phyloP scores from a whole-genome alignment of 768 basidiomycete genomes.

The Gymnopilus junonius region DNA sequence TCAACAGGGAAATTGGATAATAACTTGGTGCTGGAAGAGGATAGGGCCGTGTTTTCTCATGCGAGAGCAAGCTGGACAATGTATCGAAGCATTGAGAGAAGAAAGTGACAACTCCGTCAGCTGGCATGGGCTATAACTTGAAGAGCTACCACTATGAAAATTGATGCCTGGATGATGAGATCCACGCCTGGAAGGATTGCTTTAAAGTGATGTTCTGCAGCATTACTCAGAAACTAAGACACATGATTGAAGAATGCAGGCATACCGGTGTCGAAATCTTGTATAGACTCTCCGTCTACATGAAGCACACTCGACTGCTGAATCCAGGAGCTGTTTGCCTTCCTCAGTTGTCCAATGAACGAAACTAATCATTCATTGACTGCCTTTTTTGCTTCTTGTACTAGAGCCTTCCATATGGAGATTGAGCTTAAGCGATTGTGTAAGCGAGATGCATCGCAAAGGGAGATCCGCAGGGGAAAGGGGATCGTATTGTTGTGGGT shows the following conservation, averaged over 20 bases:
- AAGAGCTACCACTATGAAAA: constrained; percentile 13
- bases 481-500: background rate
- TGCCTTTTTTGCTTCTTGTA: background rate
- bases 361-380: background rate
- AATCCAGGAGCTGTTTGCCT: background rate
- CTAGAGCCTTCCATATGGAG: background rate
- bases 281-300: background rate
- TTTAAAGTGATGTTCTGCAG: constrained; percentile 13
- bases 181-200: constrained; percentile 9
- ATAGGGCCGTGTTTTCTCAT: background rate
- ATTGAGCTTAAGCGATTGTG: background rate
- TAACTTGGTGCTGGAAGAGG: background rate
- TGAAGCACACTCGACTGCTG: background rate
- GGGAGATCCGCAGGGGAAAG: background rate
- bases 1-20: constrained; percentile 1
- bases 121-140: constrained; percentile 8
- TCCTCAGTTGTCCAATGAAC: background rate
- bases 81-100: constrained; percentile 14
- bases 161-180: constrained; percentile 6
- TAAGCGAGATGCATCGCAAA: background rate
- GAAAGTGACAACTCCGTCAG: constrained; percentile 6
- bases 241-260: background rate
- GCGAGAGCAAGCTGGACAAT: constrained; percentile 9
- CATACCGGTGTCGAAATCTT: background rate
- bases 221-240: background rate